Conservation (phyloP, 768 basidiomycete genomes). For the Boletus insuetus region DNA sequence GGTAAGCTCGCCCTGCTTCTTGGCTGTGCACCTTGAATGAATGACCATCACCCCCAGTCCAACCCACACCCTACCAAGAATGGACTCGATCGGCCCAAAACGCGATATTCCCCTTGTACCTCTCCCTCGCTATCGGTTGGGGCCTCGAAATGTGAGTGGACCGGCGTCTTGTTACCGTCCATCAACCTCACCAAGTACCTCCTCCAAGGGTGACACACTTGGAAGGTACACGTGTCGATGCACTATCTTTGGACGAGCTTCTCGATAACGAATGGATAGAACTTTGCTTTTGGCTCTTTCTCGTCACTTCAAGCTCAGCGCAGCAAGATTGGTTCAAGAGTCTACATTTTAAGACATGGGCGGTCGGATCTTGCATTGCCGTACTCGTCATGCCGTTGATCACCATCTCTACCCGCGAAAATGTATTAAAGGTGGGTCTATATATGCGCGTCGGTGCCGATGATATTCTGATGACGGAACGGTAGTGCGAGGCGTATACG, state of each 20-base stretch:
- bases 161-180: not conserved
- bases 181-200: no score
- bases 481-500: conserved; percentile 65
- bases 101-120: conserved; percentile 63
- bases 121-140: conserved; percentile 69
- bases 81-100: conserved; percentile 49
- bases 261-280: conserved; percentile 41
- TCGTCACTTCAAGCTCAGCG: conserved; percentile 59
- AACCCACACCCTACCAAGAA: conserved; percentile 59
- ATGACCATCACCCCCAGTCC: conserved; percentile 39
- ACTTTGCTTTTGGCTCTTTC: conserved; percentile 85
- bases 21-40: not conserved
- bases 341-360: conserved; percentile 73
- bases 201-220: conserved; percentile 68
- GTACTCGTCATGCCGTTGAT: conserved; percentile 68
- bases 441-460: not conserved
- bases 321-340: conserved; percentile 79
- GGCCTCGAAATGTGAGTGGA: conserved; percentile 67
- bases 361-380: conserved; percentile 57
- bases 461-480: conserved; percentile 10
- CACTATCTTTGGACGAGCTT: not conserved
- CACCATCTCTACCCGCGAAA: conserved; percentile 56
- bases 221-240: conserved; percentile 50
- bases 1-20: conserved; percentile 28
- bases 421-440: conserved; percentile 54